phyloP scores from a whole-genome alignment of 768 basidiomycete genomes.

The Paxillus rubicundulus region DNA sequence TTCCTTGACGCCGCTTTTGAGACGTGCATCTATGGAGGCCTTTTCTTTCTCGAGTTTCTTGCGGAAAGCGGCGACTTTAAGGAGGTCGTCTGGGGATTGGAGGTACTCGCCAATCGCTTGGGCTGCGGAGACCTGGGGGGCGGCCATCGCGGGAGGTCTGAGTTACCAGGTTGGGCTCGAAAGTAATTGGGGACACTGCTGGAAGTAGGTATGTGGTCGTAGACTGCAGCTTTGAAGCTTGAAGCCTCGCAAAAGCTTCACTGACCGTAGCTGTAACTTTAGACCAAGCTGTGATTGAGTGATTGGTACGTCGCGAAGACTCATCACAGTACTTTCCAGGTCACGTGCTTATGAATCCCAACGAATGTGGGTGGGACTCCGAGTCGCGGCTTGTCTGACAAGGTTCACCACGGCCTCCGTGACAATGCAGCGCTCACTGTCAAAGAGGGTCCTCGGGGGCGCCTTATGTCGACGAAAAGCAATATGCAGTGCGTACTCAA shows the following conservation, averaged over 20 bases:
- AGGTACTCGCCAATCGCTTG: slow-evolving; percentile 88
- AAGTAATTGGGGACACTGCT: not conserved
- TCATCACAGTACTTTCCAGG: not conserved
- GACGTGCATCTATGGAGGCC: slow-evolving; percentile 85
- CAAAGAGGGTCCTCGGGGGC: slow-evolving; percentile 2
- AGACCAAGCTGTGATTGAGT: no score
- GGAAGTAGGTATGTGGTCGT: not conserved
- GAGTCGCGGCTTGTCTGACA: not conserved
- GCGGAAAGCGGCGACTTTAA: slow-evolving; percentile 82
- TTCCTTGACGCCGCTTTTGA: slow-evolving; percentile 89
- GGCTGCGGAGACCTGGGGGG: slow-evolving; percentile 65
- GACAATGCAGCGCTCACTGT: slow-evolving; percentile 4
- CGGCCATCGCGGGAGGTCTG: slow-evolving; percentile 39
- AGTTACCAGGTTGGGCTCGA: no score
- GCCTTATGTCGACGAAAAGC: slow-evolving; percentile 4
- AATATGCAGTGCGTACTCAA: slow-evolving; percentile 16
- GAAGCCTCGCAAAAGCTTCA: no score
- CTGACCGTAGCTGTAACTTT: no score
- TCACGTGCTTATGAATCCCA: not conserved
- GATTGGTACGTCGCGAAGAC: no score
- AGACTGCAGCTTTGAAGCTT: not conserved
- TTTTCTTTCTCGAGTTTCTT: slow-evolving; percentile 98
- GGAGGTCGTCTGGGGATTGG: slow-evolving; percentile 90
- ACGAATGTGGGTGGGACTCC: no score
- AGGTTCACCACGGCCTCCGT: slow-evolving; percentile 9